Percentiles rank a stretch among this genome's conserved stretches.
Conservation (phyloP, 208 protist genomes). For the Trypanosoma grayi region DNA sequence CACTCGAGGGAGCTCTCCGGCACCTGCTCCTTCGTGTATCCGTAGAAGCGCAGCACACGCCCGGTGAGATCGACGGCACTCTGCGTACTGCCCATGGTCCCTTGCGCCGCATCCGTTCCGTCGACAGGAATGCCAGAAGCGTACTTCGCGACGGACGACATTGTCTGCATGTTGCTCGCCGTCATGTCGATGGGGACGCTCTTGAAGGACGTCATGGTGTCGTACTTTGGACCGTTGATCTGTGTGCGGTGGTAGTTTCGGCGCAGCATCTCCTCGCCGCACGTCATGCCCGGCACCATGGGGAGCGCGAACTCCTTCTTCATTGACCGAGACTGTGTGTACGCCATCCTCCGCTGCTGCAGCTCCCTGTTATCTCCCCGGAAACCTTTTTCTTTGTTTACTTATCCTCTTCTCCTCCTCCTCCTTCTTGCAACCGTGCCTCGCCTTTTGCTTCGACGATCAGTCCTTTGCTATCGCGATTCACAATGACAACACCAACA, state of each 20-base stretch:
- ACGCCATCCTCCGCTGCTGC: conserved; percentile 48
- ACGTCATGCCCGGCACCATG: conserved; percentile 87
- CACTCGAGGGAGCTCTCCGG: conserved; percentile 91
- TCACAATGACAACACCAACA: no score
- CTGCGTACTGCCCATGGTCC: conserved; percentile 3
- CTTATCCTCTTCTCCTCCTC: not conserved
- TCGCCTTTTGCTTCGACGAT: no score
- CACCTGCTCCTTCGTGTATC: conserved; percentile 95
- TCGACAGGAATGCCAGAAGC: conserved; percentile 7
- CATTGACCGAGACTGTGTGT: conserved; percentile 71
- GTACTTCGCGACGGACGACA: conserved; percentile 30
- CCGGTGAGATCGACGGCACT: conserved; percentile 51
- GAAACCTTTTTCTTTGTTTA: not conserved
- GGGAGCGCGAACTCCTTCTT: conserved; percentile 89
- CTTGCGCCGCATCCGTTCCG: conserved; percentile 1
- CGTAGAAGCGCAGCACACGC: conserved; percentile 93
- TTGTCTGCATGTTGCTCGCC: conserved; percentile 18
- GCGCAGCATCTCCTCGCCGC: conserved; percentile 88
- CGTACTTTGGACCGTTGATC: conserved; percentile 37
- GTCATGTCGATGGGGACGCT: conserved; percentile 64
- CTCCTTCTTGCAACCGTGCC: not conserved
- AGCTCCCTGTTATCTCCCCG: not conserved
- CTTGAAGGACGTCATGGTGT: conserved; percentile 47
- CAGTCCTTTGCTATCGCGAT: no score
- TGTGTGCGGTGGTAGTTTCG: conserved; percentile 87